Evolutionary conservation across 192 early-diverging fungal species (phyloP).

Genomic region (Backusella westeae): DNA sequence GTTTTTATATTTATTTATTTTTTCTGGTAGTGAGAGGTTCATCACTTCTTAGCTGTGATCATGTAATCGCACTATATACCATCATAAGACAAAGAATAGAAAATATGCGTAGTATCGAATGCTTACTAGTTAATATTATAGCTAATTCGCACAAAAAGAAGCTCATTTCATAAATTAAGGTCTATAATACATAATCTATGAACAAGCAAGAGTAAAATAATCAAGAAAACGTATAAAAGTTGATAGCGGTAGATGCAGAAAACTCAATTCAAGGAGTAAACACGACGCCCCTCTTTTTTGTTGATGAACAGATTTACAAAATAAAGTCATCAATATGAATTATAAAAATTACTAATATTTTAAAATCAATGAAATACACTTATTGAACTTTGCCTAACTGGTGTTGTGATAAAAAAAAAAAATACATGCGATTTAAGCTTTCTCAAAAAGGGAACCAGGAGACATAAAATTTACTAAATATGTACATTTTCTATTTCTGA

Average conservation of each 20-base stretch:
- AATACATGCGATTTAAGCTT: neutral
- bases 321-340: neutral
- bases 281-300: neutral
- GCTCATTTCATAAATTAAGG: neutral
- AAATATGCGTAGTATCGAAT: no score
- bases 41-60: no score
- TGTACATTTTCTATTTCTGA: no score
- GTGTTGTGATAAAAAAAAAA: neutral
- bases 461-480: no score
- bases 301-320: neutral
- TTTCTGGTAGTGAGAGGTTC: no score
- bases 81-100: no score
- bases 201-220: neutral
- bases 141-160: no score
- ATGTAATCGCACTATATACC: no score
- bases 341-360: neutral
- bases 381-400: neutral
- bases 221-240: neutral
- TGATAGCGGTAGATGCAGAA: neutral
- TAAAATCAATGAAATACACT: neutral
- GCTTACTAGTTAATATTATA: no score
- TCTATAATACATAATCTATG: neutral
- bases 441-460: no score
- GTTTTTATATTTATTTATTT: no score
- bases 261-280: neutral